Base-by-base conservation (phyloP, 192 early-diverging fungal species). In the Diversispora epigaea region DNA sequence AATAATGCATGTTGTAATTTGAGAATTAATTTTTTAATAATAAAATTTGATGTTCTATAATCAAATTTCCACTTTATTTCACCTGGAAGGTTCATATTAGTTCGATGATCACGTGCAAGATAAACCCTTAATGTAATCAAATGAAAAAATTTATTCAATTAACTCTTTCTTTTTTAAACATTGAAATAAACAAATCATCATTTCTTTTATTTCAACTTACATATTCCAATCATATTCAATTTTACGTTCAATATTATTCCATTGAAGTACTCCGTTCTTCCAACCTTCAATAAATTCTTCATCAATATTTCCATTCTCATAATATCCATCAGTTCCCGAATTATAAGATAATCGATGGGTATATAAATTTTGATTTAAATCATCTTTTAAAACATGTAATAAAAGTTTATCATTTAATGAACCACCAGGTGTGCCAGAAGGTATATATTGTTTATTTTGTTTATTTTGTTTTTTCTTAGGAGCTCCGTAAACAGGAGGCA, bases 1-100 rank as follows among this genome's bases (percentile, higher is more conserved):
- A 43, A 63, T 40, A 39, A 40, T 10, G 4, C 25, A 63, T 63
- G 61, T 63, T 63, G 21, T 41, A 63, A 63, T 43, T 39, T 22
- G 8, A 63, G 39, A 43, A 40, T 40, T 40, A 63, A 43, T 17
- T 22, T 40, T 17, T 22, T 17, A 17, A 63, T 63, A 40, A 40
- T 32, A 5, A 63, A 63, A 40, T 63, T 63, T 41, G 32, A 22
- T 4, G 61, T 15, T 3, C 61, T 22, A 43, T 63, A 63, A 63
- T 63, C 61, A 22, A 63, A 63, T 63, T 40, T 11, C 61, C 61
- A 63, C 17, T 40, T 40, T 63, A 63, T 63, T 15, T 63, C 25
- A 63, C 61, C 61, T 5, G 61, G 39, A 32, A 32, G 19, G 61
- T 12, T 40, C 3, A 39, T 40, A 5, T 41, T 4, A 15, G 14